Conservation (phyloP, 306 rosid genomes). For the Carpinus viminea region DNA sequence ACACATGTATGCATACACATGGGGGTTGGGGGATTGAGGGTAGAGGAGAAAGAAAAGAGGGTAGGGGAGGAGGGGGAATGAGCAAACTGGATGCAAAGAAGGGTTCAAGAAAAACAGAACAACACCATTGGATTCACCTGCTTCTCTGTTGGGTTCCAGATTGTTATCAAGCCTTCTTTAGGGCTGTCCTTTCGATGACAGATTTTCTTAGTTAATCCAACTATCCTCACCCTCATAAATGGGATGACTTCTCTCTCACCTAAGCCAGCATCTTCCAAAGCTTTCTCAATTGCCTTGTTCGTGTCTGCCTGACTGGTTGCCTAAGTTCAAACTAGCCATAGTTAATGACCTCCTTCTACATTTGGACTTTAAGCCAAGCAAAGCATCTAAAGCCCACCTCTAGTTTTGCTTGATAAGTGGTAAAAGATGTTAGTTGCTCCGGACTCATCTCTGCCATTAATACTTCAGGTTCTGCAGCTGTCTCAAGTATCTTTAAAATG, state of each 20-base stretch:
- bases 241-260: slow-evolving; percentile 67
- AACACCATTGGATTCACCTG: slow-evolving; percentile 42
- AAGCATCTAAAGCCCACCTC: slow-evolving; percentile 52
- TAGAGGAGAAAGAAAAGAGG: background rate
- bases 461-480: slow-evolving; percentile 86
- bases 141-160: slow-evolving; percentile 87
- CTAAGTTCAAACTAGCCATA: slow-evolving; percentile 41
- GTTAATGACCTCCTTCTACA: slow-evolving; percentile 34
- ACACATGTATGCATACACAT: background rate
- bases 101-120: background rate
- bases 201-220: slow-evolving; percentile 60
- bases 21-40: background rate
- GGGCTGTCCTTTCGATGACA: slow-evolving; percentile 36
- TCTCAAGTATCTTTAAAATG: slow-evolving; percentile 72
- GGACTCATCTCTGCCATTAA: slow-evolving; percentile 93
- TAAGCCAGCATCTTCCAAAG: slow-evolving; percentile 74
- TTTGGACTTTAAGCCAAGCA: slow-evolving; percentile 22
- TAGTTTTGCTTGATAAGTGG: slow-evolving; percentile 66
- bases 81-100: background rate
- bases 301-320: slow-evolving; percentile 64
- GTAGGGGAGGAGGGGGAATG: background rate
- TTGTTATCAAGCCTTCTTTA: slow-evolving; percentile 76
- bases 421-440: slow-evolving; percentile 71
- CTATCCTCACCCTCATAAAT: slow-evolving; percentile 74
- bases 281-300: slow-evolving; percentile 72